Conservation (phyloP, 176 grass and related monocot genomes). For the Panicum miliaceum region DNA sequence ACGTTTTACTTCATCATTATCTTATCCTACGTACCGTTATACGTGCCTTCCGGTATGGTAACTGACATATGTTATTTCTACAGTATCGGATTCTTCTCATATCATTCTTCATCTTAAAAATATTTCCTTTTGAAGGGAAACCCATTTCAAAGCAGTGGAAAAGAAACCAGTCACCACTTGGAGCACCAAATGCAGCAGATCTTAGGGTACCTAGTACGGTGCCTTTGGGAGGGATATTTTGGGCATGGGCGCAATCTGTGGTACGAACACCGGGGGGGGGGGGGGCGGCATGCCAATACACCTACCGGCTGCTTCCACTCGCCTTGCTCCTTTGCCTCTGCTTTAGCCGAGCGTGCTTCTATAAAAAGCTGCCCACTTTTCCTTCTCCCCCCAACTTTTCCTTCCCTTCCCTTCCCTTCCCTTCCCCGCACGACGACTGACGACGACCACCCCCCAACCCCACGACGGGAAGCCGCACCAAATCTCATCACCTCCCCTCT, state of each 20-base stretch:
- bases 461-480: constrained; percentile 1
- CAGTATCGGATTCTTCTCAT: neutral
- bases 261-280: constrained; percentile 36
- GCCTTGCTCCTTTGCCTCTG: constrained; percentile 25
- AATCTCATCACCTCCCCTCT: neutral
- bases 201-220: constrained; percentile 20
- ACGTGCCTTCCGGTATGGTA: neutral
- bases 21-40: no score
- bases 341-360: constrained; percentile 31
- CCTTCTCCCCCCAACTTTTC: constrained; percentile 23
- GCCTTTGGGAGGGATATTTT: constrained; percentile 42
- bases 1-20: neutral
- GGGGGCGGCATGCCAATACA: constrained; percentile 36
- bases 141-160: neutral
- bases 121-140: neutral
- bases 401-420: constrained; percentile 34
- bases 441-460: constrained; percentile 39
- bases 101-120: neutral
- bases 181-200: constrained; percentile 21
- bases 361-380: constrained; percentile 55
- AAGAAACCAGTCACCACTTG: neutral
- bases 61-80: neutral
- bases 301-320: constrained; percentile 36
- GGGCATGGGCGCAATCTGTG: constrained; percentile 37
- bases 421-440: constrained; percentile 38